These are phyloP conservation scores for Hanseniaspora meyeri DNA, from an alignment of 805 yeast genomes.

Conservation along the genomic window DNA sequence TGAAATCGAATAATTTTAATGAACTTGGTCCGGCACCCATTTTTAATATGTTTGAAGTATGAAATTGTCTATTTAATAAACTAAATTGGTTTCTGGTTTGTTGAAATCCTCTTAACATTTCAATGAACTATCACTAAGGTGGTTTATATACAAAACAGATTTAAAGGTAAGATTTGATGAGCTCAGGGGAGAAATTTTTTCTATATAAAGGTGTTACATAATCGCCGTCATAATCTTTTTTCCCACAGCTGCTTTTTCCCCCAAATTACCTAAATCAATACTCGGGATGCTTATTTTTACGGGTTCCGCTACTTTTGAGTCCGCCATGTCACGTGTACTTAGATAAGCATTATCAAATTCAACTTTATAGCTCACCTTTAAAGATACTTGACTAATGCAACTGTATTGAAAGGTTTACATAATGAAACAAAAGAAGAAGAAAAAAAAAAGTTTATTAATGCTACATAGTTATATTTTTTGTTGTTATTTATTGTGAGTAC, in stretches of 20 bases:
- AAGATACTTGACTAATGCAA: no score
- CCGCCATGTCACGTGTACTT: neutral
- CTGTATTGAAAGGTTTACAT: no score
- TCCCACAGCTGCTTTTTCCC: neutral
- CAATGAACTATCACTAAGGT: neutral
- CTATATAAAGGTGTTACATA: neutral
- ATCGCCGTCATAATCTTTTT: neutral
- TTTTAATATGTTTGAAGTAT: constrained; percentile 14
- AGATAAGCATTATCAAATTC: neutral
- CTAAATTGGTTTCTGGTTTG: neutral
- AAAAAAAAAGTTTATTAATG: no score
- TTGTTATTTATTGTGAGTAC: no score
- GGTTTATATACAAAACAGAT: neutral
- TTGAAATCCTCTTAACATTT: neutral
- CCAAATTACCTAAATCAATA: neutral
- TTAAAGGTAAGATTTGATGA: neutral
- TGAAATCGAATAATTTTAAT: constrained; percentile 33
- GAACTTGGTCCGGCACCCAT: constrained; percentile 29
- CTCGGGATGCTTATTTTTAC: neutral
- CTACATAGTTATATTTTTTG: no score
- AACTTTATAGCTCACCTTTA: neutral
- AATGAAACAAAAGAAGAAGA: neutral
- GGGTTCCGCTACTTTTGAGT: neutral
- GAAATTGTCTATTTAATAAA: neutral
- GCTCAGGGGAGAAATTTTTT: neutral